Evolutionary conservation across 129 eudicot genomes (phyloP), one percentile per base, ranked within the genome.

Genomic region (Helianthus tuberosus): DNA sequence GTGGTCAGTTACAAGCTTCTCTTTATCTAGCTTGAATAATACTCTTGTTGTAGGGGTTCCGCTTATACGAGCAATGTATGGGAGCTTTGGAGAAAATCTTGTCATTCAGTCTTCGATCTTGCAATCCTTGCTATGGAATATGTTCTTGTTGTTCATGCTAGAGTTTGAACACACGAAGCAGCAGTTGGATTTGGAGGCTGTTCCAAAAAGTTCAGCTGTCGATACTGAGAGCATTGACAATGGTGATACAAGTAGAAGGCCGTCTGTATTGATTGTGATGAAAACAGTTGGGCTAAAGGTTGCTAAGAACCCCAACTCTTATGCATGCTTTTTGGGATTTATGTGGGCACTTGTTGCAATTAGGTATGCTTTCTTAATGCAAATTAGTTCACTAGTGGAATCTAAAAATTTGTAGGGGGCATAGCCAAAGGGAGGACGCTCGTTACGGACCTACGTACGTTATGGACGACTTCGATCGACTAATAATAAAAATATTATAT

Each of bases 1-100:
- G 4, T 89, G 92, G 96, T 78, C 86, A 2, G 82, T 89, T 3
- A 89, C 96, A 1, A 72, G 69, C 9, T 89, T 84, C 66, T 84
- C 86, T 1, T 11, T 89, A 5, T 79, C 82, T 15, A 81, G 79
- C 41, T 36, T 89, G 52, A 86, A 46, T 38, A 89, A 86, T 32
- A 20, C 91, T 1, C 81, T 89, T 8, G 80, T 89, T 3, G 84
- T 89, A 6, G 96, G 96, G 11, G 86, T 86, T 17, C 91, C 91
- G 0, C 48, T 89, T 32, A 52, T 89, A 71, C 74, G 59, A 13
- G 91, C 89, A 43, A 84, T 86, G 89, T 86, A 86, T 46, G 91
- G 87, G 41, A 6, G 48, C 0, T 5, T 66, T 11, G 91, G 89
- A 8, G 84, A 25, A 59, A 79, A 82, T 29, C 43, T 89, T 8